phyloP scores from a whole-genome alignment of 2,329 filamentous ascomycete species.

The Shiraia sp. region DNA sequence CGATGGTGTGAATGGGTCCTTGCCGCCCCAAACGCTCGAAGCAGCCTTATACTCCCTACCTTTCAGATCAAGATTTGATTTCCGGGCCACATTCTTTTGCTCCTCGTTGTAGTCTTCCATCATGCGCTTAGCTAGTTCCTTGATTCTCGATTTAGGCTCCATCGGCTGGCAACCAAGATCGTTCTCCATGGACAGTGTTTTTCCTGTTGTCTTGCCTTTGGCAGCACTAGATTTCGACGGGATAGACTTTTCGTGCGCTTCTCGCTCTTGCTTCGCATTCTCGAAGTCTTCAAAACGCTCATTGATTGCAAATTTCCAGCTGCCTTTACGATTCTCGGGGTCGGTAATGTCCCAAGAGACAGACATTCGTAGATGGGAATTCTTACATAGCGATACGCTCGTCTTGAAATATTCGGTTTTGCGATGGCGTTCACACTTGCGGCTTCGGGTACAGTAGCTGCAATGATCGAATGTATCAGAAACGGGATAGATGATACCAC shows the following conservation, averaged over 20 bases:
- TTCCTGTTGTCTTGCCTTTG: neutral
- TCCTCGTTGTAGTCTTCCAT: slow-evolving; percentile 4
- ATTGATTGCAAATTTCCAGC: slow-evolving; percentile 12
- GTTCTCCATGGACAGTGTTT: neutral
- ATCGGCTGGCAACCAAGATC: neutral
- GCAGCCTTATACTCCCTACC: slow-evolving; percentile 1
- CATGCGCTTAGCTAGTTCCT: slow-evolving; percentile 1
- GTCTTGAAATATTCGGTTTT: slow-evolving; percentile 2
- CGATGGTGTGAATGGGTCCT: slow-evolving; percentile 1
- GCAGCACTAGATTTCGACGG: neutral
- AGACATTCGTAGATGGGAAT: slow-evolving; percentile 9
- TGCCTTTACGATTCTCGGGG: slow-evolving; percentile 10
- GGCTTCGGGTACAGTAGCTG: neutral
- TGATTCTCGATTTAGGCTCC: neutral
- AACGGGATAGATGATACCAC: slow-evolving; percentile 2
- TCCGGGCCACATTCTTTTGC: neutral
- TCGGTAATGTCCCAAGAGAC: slow-evolving; percentile 15
- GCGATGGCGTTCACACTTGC: slow-evolving; percentile 7
- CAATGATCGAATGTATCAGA: slow-evolving; percentile 5
- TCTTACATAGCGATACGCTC: slow-evolving; percentile 10
- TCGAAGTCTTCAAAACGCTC: slow-evolving; percentile 1
- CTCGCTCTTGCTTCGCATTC: neutral
- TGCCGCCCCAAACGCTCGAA: neutral
- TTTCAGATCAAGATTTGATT: neutral
- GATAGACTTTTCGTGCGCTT: neutral